These are phyloP conservation scores for Zasmidium angulare DNA, from an alignment of 2,329 filamentous ascomycete genomes.

Conservation along the genomic window DNA sequence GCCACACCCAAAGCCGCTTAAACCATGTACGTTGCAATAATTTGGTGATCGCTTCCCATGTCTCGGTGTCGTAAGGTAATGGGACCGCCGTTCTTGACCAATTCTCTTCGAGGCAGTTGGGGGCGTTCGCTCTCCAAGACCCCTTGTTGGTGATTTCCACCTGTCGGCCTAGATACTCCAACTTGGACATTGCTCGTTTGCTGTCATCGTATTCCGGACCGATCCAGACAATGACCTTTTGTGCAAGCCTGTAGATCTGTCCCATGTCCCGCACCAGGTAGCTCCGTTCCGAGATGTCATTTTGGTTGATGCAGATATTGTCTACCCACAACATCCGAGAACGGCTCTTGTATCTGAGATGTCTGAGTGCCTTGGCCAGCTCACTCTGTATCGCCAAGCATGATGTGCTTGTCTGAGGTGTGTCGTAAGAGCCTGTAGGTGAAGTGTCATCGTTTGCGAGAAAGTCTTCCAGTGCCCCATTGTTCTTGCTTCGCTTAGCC, in stretches of 20 bases:
- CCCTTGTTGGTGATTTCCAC: background rate
- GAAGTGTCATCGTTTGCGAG: too few relatives aligned
- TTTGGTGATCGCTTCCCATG: background rate
- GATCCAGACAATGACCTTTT: slow-evolving; percentile 7
- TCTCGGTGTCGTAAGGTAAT: background rate
- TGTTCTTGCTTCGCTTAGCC: too few relatives aligned
- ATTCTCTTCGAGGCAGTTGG: background rate
- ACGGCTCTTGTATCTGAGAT: background rate
- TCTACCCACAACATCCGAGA: background rate
- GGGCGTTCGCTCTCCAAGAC: background rate
- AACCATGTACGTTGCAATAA: background rate
- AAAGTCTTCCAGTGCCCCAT: too few relatives aligned
- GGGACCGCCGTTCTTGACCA: background rate
- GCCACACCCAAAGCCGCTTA: background rate
- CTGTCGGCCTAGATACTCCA: background rate
- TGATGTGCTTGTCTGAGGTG: too few relatives aligned
- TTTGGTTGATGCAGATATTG: slow-evolving; percentile 17
- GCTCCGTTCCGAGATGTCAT: slow-evolving; percentile 11
- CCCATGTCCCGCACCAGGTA: slow-evolving; percentile 17
- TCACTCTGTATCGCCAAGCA: too few relatives aligned
- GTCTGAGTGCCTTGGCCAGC: background rate
- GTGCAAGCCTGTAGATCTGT: slow-evolving; percentile 11
- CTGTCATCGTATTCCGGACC: slow-evolving; percentile 1
- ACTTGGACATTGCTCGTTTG: background rate
- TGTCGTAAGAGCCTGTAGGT: too few relatives aligned